These are phyloP conservation scores for Hypoxylon sp. DNA, from an alignment of 2,329 filamentous ascomycete species.

Conservation along the genomic window DNA sequence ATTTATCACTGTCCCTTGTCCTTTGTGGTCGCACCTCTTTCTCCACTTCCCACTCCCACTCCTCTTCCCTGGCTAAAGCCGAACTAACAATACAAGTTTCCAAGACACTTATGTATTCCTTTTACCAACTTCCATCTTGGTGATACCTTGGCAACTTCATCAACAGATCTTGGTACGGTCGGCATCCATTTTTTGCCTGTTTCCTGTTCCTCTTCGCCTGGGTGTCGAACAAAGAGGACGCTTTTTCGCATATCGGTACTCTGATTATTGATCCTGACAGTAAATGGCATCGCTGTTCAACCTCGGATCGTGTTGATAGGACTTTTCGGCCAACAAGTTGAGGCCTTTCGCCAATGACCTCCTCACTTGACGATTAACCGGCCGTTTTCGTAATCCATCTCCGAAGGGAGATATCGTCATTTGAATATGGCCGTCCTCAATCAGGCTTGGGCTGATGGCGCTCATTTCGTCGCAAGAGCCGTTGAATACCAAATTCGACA, in stretches of 20 bases:
- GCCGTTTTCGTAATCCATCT: constrained; percentile 15
- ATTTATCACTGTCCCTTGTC: constrained; percentile 16
- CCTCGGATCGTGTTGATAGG: constrained; percentile 26
- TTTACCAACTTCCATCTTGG: constrained; percentile 25
- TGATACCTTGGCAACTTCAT: constrained; percentile 20
- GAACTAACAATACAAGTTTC: constrained; percentile 25
- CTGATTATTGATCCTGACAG: constrained; percentile 18
- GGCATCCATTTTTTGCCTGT: constrained; percentile 15
- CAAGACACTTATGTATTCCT: constrained; percentile 22
- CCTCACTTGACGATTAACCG: constrained; percentile 28
- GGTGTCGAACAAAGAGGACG: constrained; percentile 5
- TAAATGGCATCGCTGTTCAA: constrained; percentile 36
- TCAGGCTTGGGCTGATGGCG: constrained; percentile 49
- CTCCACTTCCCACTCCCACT: too few species aligned
- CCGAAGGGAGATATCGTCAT: constrained; percentile 1
- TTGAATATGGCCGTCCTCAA: constrained; percentile 50
- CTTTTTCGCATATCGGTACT: constrained; percentile 6
- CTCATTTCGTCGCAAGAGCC: constrained; percentile 49
- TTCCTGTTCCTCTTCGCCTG: constrained; percentile 3
- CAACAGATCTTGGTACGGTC: constrained; percentile 14
- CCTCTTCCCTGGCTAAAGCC: constrained; percentile 23
- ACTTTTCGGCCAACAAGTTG: constrained; percentile 24
- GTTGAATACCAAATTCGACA: constrained; percentile 41
- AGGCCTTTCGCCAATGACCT: constrained; percentile 32
- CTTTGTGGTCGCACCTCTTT: constrained; percentile 31